phyloP scores from a whole-genome alignment of 192 early-diverging fungal species.

The Pilaira anomala region DNA sequence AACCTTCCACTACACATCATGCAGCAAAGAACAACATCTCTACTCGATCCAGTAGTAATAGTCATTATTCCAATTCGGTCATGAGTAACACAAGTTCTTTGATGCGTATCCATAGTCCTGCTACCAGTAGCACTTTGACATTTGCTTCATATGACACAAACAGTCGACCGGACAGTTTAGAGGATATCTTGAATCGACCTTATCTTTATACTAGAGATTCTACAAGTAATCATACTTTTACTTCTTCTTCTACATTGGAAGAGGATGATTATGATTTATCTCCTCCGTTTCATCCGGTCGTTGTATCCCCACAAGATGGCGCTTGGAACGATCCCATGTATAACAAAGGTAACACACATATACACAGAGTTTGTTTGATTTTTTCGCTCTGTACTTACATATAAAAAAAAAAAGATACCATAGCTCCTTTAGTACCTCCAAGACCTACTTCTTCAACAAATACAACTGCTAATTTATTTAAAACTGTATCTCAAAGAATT shows the following conservation, averaged over 20 bases:
- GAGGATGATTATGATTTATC: background rate
- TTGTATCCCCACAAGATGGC: background rate
- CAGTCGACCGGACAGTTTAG: slow-evolving; percentile 6
- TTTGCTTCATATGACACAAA: slow-evolving; percentile 14
- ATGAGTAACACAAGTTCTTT: slow-evolving; percentile 13
- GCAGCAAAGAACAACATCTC: background rate
- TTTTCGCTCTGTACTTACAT: too few relatives aligned
- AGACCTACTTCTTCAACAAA: too few relatives aligned
- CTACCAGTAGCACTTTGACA: background rate
- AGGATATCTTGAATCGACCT: background rate
- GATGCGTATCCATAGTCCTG: slow-evolving; percentile 5
- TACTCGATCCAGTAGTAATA: slow-evolving; percentile 6
- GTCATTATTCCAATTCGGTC: slow-evolving; percentile 16
- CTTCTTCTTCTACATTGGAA: slow-evolving; percentile 12
- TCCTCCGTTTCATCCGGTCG: background rate
- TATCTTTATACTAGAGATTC: slow-evolving; percentile 6
- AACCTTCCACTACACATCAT: slow-evolving; percentile 46
- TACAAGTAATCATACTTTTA: background rate
- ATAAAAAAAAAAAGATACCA: too few relatives aligned
- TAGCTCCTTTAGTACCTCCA: too few relatives aligned
- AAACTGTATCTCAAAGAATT: too few relatives aligned
- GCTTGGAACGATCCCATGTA: background rate
- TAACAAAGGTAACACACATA: too few relatives aligned
- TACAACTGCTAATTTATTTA: too few relatives aligned
- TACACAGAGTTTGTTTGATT: too few relatives aligned